phyloP scores from a whole-genome alignment of 352 stramenopile genomes.

The Phytophthora tentaculata region DNA sequence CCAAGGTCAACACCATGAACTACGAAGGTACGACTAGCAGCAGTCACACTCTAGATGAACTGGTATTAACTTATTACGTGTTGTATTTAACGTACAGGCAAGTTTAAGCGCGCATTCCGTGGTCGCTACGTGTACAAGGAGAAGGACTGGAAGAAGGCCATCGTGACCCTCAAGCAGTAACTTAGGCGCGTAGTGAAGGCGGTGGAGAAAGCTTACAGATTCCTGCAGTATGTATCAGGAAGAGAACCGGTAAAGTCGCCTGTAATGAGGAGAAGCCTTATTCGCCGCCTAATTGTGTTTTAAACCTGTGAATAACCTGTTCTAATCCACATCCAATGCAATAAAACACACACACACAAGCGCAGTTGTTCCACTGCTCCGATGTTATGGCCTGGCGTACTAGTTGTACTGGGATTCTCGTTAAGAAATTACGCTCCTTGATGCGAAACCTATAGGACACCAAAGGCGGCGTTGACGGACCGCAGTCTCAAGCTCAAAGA shows the following conservation, averaged over 20 bases:
- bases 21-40: conserved; percentile 80
- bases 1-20: conserved; percentile 96
- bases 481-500: conserved; percentile 8
- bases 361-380: conserved; percentile 27
- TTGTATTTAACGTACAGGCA: conserved; percentile 73
- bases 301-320: conserved; percentile 6
- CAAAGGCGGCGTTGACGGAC: conserved; percentile 17
- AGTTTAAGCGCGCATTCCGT: conserved; percentile 90
- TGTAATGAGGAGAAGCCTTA: no score
- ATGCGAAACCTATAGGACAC: conserved; percentile 53
- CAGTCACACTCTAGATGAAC: no score
- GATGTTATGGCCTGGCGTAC: conserved; percentile 65
- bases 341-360: conserved; percentile 24
- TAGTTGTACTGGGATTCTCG: conserved; percentile 66
- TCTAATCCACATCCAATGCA: conserved; percentile 11
- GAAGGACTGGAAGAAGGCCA: conserved; percentile 94
- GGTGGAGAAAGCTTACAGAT: neutral
- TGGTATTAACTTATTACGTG: no score
- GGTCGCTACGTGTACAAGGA: conserved; percentile 91
- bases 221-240: neutral
- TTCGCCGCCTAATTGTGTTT: no score
- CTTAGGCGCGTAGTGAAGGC: conserved; percentile 25
- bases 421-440: conserved; percentile 51
- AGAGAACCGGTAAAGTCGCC: no score
- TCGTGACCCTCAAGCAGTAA: conserved; percentile 90